Base-by-base conservation (phyloP, 306 rosid species). In the Calophaca sinica region DNA sequence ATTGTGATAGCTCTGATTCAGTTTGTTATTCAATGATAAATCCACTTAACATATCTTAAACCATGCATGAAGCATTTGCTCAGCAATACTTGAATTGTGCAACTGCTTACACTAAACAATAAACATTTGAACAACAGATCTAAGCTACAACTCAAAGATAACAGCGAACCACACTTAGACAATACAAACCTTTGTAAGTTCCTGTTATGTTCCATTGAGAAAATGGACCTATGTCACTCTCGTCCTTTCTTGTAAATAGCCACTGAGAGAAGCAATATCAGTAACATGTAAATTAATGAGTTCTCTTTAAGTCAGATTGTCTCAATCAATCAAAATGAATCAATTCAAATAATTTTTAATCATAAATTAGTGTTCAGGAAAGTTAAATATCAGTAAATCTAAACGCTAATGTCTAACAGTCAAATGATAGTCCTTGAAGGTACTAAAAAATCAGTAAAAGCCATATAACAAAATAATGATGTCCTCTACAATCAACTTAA, bases 161-260 rank as follows among this genome's bases (percentile, higher is more conserved):
- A 66, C 14, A 41, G 14, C 46, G 73, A 80, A 62, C 32, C 31
- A 76, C 12, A 53, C 26, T 45, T 36, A 48, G 33, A 64, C 44
- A 48, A 32, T 54, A 68, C 92, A 77, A 81, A 94, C 98, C 98
- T 91, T 87, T 87, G 81, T 94, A 94, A 12, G 98, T 91, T 87
- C 98, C 97, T 13, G 98, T 89, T 78, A 94, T 94, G 75, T 91
- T 94, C 98, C 97, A 94, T 49, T 85, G 54, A 68, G 94, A 85
- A 84, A 89, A 91, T 42, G 93, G 89, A 72, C 94, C 96, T 79
- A 81, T 63, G 55, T 86, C 91, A 60, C 76, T 83, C 80, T 94
- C 89, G 8, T 88, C 97, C 81, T 91, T 94, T 77, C 82, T 84
- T 59, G 88, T 75, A 66, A 84, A 80, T 62, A 88, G 83, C 94